Evolutionary conservation across 2,329 filamentous ascomycete species (phyloP).

Genomic region (Ceratocystis cubensis): DNA sequence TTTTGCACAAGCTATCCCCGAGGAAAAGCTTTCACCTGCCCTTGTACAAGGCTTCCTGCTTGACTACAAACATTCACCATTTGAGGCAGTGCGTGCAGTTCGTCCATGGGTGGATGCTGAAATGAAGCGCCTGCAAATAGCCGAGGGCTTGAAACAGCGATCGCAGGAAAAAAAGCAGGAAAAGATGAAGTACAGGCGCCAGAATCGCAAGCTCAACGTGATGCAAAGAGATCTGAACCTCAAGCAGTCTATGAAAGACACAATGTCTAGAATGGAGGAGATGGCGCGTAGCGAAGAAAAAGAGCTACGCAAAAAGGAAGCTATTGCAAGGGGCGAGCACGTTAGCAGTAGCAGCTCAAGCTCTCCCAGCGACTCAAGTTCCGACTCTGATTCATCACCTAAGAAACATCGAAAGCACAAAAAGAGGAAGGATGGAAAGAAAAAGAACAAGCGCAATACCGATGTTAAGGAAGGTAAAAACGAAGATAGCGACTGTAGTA

Average conservation of each 20-base stretch:
- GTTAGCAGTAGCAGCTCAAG: slow-evolving; percentile 1
- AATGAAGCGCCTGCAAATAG: slow-evolving; percentile 10
- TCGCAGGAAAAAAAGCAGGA: background rate
- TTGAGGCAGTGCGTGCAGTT: slow-evolving; percentile 41
- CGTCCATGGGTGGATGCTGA: slow-evolving; percentile 17
- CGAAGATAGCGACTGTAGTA: background rate
- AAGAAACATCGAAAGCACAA: slow-evolving; percentile 9
- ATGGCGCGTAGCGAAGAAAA: slow-evolving; percentile 8
- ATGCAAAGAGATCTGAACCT: slow-evolving; percentile 15
- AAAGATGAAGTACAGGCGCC: slow-evolving; percentile 3
- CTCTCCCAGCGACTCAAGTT: background rate
- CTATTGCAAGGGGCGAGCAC: background rate
- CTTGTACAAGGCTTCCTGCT: slow-evolving; percentile 54
- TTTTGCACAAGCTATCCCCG: slow-evolving; percentile 43
- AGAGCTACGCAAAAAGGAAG: background rate
- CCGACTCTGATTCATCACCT: background rate
- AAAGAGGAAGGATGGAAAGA: background rate
- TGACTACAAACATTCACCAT: slow-evolving; percentile 47
- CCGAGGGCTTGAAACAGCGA: slow-evolving; percentile 6
- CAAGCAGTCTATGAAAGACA: slow-evolving; percentile 15
- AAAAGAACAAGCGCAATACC: background rate
- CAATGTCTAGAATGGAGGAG: background rate
- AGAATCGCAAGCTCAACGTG: slow-evolving; percentile 8
- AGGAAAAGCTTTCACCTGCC: slow-evolving; percentile 43
- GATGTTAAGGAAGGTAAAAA: background rate